Evolutionary conservation across 306 rosid genomes (phyloP).

Genomic region (Lotus japonicus): DNA sequence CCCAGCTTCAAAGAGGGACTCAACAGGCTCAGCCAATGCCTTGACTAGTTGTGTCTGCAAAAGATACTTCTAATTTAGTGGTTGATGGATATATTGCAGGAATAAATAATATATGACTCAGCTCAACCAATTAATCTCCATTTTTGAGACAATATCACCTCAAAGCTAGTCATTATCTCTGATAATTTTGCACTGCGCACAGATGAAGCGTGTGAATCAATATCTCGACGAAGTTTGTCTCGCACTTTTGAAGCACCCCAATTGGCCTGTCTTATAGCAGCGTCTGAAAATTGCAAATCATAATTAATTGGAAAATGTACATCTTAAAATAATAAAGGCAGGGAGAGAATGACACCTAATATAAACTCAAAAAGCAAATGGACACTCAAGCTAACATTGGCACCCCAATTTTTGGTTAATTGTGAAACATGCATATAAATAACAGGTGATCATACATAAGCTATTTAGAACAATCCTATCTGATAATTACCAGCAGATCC

Average conservation of each 20-base stretch:
- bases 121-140: slow-evolving; percentile 11
- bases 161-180: slow-evolving; percentile 36
- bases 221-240: slow-evolving; percentile 70
- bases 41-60: slow-evolving; percentile 55
- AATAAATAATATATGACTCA: neutral
- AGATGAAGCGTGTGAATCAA: slow-evolving; percentile 54
- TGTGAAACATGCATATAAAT: slow-evolving; percentile 11
- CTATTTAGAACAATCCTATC: slow-evolving; percentile 1
- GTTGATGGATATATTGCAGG: neutral
- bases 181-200: slow-evolving; percentile 49
- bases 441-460: neutral
- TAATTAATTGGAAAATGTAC: neutral
- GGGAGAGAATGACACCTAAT: no score
- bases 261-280: slow-evolving; percentile 46
- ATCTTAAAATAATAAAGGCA: no score
- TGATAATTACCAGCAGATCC: slow-evolving; percentile 58
- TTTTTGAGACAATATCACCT: slow-evolving; percentile 40
- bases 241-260: slow-evolving; percentile 65
- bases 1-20: slow-evolving; percentile 64
- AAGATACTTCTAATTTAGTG: slow-evolving; percentile 7
- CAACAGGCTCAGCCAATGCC: slow-evolving; percentile 62
- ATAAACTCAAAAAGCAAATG: no score
- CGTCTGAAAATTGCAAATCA: slow-evolving; percentile 44
- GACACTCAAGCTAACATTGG: neutral
- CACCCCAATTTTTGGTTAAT: neutral